phyloP scores from a whole-genome alignment of 352 stramenopile species.

The Globisporangium parvum region DNA sequence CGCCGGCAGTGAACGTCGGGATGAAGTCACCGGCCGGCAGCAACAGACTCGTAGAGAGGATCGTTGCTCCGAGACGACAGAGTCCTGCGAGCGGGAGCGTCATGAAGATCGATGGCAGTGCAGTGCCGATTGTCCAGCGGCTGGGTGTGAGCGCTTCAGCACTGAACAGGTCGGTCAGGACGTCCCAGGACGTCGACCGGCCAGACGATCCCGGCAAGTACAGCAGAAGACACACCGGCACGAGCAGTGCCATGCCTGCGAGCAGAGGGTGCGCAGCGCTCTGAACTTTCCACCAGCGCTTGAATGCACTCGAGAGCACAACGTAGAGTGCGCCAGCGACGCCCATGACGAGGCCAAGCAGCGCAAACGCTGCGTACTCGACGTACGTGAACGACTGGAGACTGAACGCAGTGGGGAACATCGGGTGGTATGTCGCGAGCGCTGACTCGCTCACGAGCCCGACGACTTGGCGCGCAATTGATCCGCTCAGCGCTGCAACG shows the following conservation, averaged over 20 bases:
- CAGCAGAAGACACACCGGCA: constrained; percentile 31
- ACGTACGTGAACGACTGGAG: constrained; percentile 35
- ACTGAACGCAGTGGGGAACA: constrained; percentile 44
- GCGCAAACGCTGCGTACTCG: constrained; percentile 44
- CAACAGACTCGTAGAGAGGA: constrained; percentile 44
- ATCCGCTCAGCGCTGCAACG: constrained; percentile 46
- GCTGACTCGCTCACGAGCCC: constrained; percentile 32
- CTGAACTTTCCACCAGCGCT: constrained; percentile 28
- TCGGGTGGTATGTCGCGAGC: constrained; percentile 32
- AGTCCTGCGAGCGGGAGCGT: constrained; percentile 28
- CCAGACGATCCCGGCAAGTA: constrained; percentile 35
- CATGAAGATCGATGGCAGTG: constrained; percentile 23
- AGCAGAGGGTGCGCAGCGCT: constrained; percentile 19
- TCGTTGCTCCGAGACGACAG: constrained; percentile 27
- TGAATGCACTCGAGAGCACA: constrained; percentile 29
- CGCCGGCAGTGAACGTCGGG: constrained; percentile 55
- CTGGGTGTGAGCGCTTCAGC: constrained; percentile 10
- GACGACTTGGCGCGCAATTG: constrained; percentile 37
- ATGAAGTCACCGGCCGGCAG: constrained; percentile 60
- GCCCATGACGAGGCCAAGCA: constrained; percentile 42
- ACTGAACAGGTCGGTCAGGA: constrained; percentile 29
- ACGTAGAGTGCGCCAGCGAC: constrained; percentile 45
- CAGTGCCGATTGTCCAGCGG: constrained; percentile 21
- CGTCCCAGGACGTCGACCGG: constrained; percentile 21
- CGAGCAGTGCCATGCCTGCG: constrained; percentile 22